phyloP scores from a whole-genome alignment of 306 rosid genomes.

The Notholithocarpus densiflorus region DNA sequence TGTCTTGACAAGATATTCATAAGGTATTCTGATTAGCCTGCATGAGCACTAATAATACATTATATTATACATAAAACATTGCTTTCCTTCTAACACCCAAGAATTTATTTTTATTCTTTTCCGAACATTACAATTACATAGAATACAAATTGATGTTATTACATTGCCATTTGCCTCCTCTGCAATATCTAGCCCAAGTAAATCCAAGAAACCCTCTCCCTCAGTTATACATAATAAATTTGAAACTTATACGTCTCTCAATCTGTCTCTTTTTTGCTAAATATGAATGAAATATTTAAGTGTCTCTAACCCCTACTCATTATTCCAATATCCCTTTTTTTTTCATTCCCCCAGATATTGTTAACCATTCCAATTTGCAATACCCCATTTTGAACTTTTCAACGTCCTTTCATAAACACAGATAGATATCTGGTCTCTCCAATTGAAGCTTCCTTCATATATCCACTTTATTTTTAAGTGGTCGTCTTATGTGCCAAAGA shows the following conservation, averaged over 20 bases:
- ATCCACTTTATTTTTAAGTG: not conserved
- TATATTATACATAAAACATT: not conserved
- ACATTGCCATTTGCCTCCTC: slow-evolving; percentile 23
- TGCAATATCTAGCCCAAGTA: not conserved
- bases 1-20: not conserved
- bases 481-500: not conserved
- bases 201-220: slow-evolving; percentile 5
- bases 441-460: not conserved
- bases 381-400: not conserved
- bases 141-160: not conserved
- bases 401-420: not conserved
- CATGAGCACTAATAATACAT: not conserved
- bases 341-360: too few relatives aligned
- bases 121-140: not conserved
- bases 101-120: too few relatives aligned
- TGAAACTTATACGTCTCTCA: not conserved
- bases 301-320: not conserved
- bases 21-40: not conserved
- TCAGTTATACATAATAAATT: not conserved
- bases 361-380: too few relatives aligned
- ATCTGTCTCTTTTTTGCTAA: not conserved
- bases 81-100: not conserved
- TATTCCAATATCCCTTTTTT: not conserved
- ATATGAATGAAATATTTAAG: not conserved
- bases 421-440: not conserved